Base-by-base conservation (phyloP, 106 monocot genomes). In the Vanilla planifolia region DNA sequence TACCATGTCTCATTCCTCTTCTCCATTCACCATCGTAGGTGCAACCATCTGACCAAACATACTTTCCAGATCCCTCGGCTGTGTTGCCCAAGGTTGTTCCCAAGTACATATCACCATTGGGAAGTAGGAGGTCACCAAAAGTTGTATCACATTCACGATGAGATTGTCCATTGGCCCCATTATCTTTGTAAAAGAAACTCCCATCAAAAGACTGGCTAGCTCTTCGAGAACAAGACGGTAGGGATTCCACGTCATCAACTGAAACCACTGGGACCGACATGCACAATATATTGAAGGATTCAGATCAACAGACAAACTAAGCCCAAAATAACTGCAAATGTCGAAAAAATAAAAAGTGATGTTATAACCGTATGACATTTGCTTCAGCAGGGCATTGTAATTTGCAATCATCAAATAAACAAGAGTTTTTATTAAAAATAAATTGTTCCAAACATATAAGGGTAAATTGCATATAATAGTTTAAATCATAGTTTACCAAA, bases 1-100 rank as follows among this genome's bases (percentile, higher is more conserved):
- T 68, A 40, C 95, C 95, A 79, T 95, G 83, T 61, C 86, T 95
- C 90, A 95, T 84, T 60, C 95, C 95, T 76, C 83, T 83, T 43
- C 53, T 65, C 95, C 95, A 95, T 34, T 86, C 95, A 24, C 95
- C 95, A n/a, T 79, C 75, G 59, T 95, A 95, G 14, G 43, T 63
- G 64, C 86, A 86, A 5, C 86, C 83, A 81, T 95, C 79, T 43
- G 86, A 66, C 95, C 95, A 95, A 4, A 66, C 34, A 43, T 95
- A 95, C 68, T 76, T 86, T 10, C 95, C 93, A 23, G 71, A 71
- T 25, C 83, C 86, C 66, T 86, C 83, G 1, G 85, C 76, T 36
- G 61, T 52, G 64, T 84, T 89, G 22, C 89, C 83, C 58, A 76
- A 62, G 28, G 86, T 25, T 15, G 75, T 76, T 51, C 94, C 94